These are phyloP conservation scores for Boletus rubropictus DNA, from an alignment of 768 basidiomycete genomes.

Conservation along the genomic window DNA sequence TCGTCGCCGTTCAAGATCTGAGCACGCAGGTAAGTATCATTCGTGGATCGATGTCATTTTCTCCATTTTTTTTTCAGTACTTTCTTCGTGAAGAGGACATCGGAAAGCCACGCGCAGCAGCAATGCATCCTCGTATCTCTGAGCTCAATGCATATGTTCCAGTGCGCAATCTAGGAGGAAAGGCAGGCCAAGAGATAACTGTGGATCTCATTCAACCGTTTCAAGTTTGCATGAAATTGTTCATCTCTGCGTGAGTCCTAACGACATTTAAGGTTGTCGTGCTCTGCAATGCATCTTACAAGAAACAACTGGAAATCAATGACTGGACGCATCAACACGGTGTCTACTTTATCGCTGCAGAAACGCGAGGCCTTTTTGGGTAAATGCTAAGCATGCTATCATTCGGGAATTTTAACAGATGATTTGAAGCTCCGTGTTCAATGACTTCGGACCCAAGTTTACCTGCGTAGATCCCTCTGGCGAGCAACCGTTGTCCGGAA, in stretches of 20 bases:
- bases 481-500: constrained; percentile 86
- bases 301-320: constrained; percentile 90
- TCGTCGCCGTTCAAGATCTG: constrained; percentile 81
- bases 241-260: constrained; percentile 4
- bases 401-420: constrained; percentile 3
- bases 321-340: constrained; percentile 89
- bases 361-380: constrained; percentile 94
- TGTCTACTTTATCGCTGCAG: constrained; percentile 86
- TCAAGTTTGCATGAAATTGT: constrained; percentile 53
- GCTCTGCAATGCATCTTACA: constrained; percentile 68
- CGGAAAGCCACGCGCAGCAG: constrained; percentile 82
- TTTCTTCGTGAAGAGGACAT: constrained; percentile 86
- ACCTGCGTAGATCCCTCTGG: constrained; percentile 98
- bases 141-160: constrained; percentile 97
- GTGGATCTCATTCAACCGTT: constrained; percentile 80
- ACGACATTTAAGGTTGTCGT: constrained; percentile 72
- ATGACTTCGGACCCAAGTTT: constrained; percentile 93
- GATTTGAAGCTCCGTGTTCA: constrained; percentile 74
- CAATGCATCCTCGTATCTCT: constrained; percentile 80
- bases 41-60: neutral
- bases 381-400: constrained; percentile 31
- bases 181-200: constrained; percentile 69
- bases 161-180: constrained; percentile 78
- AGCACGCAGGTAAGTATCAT: constrained; percentile 71
- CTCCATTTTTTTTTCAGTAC: constrained; percentile 52